Conservation (phyloP, 2,329 filamentous ascomycete genomes). For the Myriangium duriaei region DNA sequence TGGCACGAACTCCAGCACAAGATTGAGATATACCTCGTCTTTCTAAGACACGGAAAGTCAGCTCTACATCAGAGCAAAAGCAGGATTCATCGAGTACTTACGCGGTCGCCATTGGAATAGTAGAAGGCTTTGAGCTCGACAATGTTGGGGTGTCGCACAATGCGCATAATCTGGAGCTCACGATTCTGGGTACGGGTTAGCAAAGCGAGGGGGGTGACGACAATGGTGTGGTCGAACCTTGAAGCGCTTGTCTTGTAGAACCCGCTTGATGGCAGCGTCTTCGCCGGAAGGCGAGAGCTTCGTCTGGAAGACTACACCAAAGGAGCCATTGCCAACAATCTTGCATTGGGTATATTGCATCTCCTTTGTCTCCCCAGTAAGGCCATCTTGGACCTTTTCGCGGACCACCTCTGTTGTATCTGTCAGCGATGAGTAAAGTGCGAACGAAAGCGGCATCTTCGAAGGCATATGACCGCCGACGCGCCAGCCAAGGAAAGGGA, state of each 20-base stretch:
- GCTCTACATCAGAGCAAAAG: slow-evolving; percentile 8
- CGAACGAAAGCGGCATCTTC: slow-evolving; percentile 8
- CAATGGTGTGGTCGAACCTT: too few relatives aligned
- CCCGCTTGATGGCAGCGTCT: slow-evolving; percentile 97
- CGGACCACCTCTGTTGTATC: slow-evolving; percentile 73
- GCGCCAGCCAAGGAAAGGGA: slow-evolving; percentile 13
- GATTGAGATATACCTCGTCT: slow-evolving; percentile 96
- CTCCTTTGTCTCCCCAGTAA: slow-evolving; percentile 92
- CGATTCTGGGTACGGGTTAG: slow-evolving; percentile 58
- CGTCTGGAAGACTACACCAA: slow-evolving; percentile 97
- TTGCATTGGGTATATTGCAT: slow-evolving; percentile 99
- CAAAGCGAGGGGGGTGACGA: too few relatives aligned
- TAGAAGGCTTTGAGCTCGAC: slow-evolving; percentile 99
- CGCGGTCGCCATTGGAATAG: slow-evolving; percentile 96
- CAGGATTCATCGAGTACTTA: slow-evolving; percentile 32
- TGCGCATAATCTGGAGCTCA: slow-evolving; percentile 98
- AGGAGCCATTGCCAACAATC: slow-evolving; percentile 97
- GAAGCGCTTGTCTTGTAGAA: slow-evolving; percentile 98
- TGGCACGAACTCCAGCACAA: slow-evolving; percentile 95
- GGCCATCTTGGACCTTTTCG: slow-evolving; percentile 96
- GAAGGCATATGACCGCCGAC: background rate
- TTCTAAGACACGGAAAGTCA: slow-evolving; percentile 31
- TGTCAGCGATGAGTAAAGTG: slow-evolving; percentile 22
- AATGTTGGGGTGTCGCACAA: slow-evolving; percentile 96
- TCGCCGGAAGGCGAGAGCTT: slow-evolving; percentile 96